Evolutionary conservation across 176 grass and related monocot species (phyloP).

Genomic region (Aegilops umbellulata): DNA sequence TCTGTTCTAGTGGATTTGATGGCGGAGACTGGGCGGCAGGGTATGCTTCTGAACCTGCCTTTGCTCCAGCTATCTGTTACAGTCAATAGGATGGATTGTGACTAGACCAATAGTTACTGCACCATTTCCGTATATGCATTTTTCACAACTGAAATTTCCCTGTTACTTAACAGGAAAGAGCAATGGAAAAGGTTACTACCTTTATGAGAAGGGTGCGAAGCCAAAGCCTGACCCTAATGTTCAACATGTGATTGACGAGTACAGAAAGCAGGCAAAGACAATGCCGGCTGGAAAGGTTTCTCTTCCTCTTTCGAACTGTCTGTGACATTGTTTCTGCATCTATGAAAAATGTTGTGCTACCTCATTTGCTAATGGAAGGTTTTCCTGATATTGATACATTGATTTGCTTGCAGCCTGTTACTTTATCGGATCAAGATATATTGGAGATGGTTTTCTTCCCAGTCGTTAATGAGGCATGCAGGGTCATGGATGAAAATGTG

Average conservation of each 20-base stretch:
- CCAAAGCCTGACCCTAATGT: slow-evolving; percentile 89
- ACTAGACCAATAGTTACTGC: background rate
- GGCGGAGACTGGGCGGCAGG: slow-evolving; percentile 71
- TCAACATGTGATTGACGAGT: slow-evolving; percentile 77
- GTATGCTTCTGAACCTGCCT: slow-evolving; percentile 42
- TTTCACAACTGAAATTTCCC: background rate
- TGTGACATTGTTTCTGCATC: slow-evolving; percentile 9
- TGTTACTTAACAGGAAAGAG: slow-evolving; percentile 59
- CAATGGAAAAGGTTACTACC: slow-evolving; percentile 96
- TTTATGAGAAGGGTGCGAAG: slow-evolving; percentile 89
- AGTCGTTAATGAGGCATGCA: slow-evolving; percentile 86
- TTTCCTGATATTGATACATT: slow-evolving; percentile 4
- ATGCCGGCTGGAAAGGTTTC: slow-evolving; percentile 81
- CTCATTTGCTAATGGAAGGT: background rate
- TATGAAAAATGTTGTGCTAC: slow-evolving; percentile 6
- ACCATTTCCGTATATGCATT: background rate
- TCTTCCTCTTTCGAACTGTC: background rate
- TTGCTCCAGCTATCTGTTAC: slow-evolving; percentile 12
- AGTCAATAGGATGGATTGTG: background rate
- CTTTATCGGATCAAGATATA: slow-evolving; percentile 67
- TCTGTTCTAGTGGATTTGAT: slow-evolving; percentile 61
- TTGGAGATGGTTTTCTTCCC: slow-evolving; percentile 99
- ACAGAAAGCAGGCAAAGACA: slow-evolving; percentile 44
- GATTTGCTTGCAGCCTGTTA: slow-evolving; percentile 61
- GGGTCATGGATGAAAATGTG: slow-evolving; percentile 87